These are phyloP conservation scores for Thamnidium elegans DNA, from an alignment of 192 early-diverging fungal species.

Conservation along the genomic window DNA sequence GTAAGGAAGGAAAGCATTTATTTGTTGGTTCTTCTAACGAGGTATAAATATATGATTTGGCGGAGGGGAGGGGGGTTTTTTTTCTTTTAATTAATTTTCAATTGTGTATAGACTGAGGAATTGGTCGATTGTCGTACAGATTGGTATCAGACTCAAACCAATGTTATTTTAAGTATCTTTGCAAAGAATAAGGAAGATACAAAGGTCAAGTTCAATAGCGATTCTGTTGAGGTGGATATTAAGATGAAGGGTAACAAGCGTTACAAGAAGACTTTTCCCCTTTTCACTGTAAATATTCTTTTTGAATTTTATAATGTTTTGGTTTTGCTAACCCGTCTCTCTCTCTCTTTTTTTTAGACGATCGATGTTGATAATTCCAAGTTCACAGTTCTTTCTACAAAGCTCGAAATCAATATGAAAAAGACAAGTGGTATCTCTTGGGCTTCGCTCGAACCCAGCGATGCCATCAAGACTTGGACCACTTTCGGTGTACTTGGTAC, in stretches of 20 bases:
- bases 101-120: constrained; percentile 37
- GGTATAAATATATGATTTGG: constrained; percentile 10
- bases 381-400: constrained; percentile 70
- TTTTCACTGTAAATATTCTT: constrained; percentile 64
- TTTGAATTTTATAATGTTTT: no score
- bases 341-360: constrained; percentile 38
- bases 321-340: no score
- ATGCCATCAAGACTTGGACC: constrained; percentile 68
- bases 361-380: constrained; percentile 68
- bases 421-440: constrained; percentile 87
- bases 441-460: constrained; percentile 71
- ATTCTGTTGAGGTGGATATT: constrained; percentile 67
- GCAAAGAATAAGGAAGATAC: constrained; percentile 84
- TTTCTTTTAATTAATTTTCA: background rate
- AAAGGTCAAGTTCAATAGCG: constrained; percentile 57
- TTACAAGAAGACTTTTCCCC: constrained; percentile 62
- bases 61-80: no score
- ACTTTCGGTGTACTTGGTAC: constrained; percentile 80
- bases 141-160: constrained; percentile 90
- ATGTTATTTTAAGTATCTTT: constrained; percentile 87
- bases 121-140: constrained; percentile 82
- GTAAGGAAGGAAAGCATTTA: constrained; percentile 84
- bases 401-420: constrained; percentile 71
- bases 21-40: constrained; percentile 66
- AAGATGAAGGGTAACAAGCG: constrained; percentile 75